Conservation (phyloP, 1,139 yeast species). For the Pneumocystis wakefieldiae region DNA sequence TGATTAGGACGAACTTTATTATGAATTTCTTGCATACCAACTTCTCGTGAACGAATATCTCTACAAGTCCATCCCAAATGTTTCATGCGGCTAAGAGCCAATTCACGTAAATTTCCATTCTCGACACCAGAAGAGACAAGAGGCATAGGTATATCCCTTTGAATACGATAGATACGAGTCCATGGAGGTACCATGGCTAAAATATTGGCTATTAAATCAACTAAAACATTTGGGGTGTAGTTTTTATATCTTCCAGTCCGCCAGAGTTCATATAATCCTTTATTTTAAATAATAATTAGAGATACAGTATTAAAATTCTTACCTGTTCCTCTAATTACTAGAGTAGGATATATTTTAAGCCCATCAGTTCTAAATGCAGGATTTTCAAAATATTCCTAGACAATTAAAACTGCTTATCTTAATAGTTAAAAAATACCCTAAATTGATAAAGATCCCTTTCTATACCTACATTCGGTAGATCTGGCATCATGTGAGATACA, state of each 20-base stretch:
- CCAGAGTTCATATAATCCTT: conserved; percentile 73
- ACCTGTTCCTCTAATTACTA: conserved; percentile 96
- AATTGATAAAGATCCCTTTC: conserved; percentile 94
- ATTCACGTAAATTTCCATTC: conserved; percentile 88
- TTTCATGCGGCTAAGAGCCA: conserved; percentile 93
- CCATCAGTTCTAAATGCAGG: conserved; percentile 98
- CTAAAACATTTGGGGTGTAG: conserved; percentile 84
- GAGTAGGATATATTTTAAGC: conserved; percentile 81
- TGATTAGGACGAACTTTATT: conserved; percentile 96
- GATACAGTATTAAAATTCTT: neutral
- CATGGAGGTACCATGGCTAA: conserved; percentile 96
- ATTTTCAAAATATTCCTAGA: conserved; percentile 73
- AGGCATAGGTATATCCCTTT: conserved; percentile 99
- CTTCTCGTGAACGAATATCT: conserved; percentile 97
- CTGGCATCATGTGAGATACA: conserved; percentile 99
- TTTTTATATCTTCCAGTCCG: conserved; percentile 88
- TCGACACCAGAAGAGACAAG: conserved; percentile 95
- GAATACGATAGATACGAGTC: conserved; percentile 97
- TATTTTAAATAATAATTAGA: neutral
- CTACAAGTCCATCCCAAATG: conserved; percentile 94
- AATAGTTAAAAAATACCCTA: conserved; percentile 22
- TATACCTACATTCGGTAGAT: conserved; percentile 95
- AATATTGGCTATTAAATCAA: conserved; percentile 88
- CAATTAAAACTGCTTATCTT: neutral
- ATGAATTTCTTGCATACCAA: conserved; percentile 96